Percentiles rank a stretch among this genome's conserved stretches.
Conservation (phyloP, 306 rosid genomes). For the Lathyrus tuberosus region DNA sequence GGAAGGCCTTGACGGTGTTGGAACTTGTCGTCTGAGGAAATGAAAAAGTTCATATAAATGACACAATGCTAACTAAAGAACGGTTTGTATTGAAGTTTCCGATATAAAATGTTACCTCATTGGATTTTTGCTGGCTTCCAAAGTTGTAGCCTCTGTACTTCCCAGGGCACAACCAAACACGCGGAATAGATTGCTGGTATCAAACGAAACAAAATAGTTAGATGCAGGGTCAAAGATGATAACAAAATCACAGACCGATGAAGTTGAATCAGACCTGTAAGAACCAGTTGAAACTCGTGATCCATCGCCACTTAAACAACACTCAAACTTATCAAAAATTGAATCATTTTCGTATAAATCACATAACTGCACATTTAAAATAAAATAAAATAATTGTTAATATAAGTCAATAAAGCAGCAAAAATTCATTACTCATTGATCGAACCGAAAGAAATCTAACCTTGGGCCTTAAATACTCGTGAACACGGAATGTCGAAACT, state of each 20-base stretch:
- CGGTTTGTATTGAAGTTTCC: conserved; percentile 3
- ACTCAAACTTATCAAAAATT: conserved; percentile 95
- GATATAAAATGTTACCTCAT: conserved; percentile 62
- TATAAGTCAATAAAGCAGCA: conserved; percentile 17
- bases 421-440: conserved; percentile 31
- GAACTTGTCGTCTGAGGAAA: conserved; percentile 85
- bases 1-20: conserved; percentile 91
- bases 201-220: conserved; percentile 43
- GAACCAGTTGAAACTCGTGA: conserved; percentile 91
- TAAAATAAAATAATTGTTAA: conserved; percentile 35
- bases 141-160: conserved; percentile 76
- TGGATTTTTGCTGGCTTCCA: conserved; percentile 99
- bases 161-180: conserved; percentile 81
- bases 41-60: conserved; percentile 30
- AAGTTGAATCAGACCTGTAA: conserved; percentile 65
- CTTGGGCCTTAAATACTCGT: conserved; percentile 94
- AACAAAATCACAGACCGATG: conserved; percentile 29
- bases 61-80: conserved; percentile 1
- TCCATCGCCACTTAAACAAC: conserved; percentile 96
- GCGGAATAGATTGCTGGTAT: conserved; percentile 91
- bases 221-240: conserved; percentile 18
- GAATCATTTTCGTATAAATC: conserved; percentile 98
- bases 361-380: conserved; percentile 72
- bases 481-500: conserved; percentile 90
- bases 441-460: conserved; percentile 53